Evolutionary conservation across 176 grass and related monocot species (phyloP), one percentile per base, ranked within the genome.

Genomic region (Aechmea fasciata): DNA sequence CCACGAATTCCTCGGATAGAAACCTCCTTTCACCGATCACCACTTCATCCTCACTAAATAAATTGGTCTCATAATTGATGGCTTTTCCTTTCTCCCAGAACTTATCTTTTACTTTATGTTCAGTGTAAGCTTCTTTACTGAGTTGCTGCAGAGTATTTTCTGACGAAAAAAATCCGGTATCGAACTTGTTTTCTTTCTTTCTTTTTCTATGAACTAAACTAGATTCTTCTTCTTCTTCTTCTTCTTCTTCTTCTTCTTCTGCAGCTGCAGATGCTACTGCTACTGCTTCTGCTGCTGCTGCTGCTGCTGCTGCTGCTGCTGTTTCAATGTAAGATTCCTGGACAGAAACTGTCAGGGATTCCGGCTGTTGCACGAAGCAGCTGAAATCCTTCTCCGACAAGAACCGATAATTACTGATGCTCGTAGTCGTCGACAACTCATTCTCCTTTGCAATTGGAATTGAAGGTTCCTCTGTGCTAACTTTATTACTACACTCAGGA

Each of bases 341-440:
- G 13, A 90, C 74, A 83, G 73, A 72, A 64, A 87, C 80, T 51
- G 81, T 92, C 79, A 92, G 79, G 81, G 73, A 71, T 73, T 85
- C 89, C 33, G 86, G 89, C 63, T 87, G 69, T 78, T 70, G 65
- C 49, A 97, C 41, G 73, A 97, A 92, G 1, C 86, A 86, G 1
- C 77, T 81, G 67, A 92, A 92, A 79, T 92, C 83, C 18, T 82
- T 85, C 65, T 85, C 93, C 13, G 94, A 75, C 26, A 82, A 48
- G 79, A 90, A 79, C 41, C 57, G 68, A 67, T 90, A 99, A 64
- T 82, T 90, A 33, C 85, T 82, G 54, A 79, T 75, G 57, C 28
- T 85, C 2, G 89, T 23, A 9, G 62, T 14, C 54, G 11, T 12
- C 12, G 57, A 50, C 63, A 48, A 26, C 61, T 73, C 65, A 49